These are phyloP conservation scores for Leptographium radiaticola DNA, from an alignment of 2,329 filamentous ascomycete species.

Conservation along the genomic window DNA sequence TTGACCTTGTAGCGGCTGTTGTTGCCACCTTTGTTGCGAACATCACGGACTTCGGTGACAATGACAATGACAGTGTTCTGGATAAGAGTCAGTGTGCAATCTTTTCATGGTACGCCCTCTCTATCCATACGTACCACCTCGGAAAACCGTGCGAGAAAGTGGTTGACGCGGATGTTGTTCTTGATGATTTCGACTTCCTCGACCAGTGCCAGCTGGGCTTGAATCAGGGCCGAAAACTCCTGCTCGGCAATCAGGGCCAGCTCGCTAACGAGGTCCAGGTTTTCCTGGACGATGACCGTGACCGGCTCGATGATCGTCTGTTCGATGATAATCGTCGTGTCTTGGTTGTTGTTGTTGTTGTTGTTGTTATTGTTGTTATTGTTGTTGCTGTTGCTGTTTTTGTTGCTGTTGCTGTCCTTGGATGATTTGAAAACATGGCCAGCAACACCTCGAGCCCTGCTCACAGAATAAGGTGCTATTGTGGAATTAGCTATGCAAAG, in stretches of 20 bases:
- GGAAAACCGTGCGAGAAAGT: constrained; percentile 22
- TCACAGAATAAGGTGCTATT: constrained; percentile 8
- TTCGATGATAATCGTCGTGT: constrained; percentile 15
- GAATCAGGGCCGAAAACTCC: constrained; percentile 23
- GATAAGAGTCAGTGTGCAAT: constrained; percentile 1
- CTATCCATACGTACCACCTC: constrained; percentile 20
- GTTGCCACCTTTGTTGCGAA: constrained; percentile 15
- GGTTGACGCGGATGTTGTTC: constrained; percentile 28
- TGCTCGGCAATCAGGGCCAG: constrained; percentile 22
- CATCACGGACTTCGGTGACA: constrained; percentile 23
- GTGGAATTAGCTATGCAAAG: constrained; percentile 4
- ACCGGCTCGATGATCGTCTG: constrained; percentile 17
- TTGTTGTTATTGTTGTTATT: constrained; percentile 12
- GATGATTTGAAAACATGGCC: constrained; percentile 6
- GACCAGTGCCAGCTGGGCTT: constrained; percentile 22
- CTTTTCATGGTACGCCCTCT: background rate
- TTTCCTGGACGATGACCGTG: constrained; percentile 22
- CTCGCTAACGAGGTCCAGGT: constrained; percentile 21
- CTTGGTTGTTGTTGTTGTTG: constrained; percentile 11
- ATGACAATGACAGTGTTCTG: constrained; percentile 26
- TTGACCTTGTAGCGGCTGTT: constrained; percentile 26
- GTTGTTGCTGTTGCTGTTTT: constrained; percentile 9
- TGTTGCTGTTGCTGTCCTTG: constrained; percentile 6
- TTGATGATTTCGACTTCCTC: constrained; percentile 26
- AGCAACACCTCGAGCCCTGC: background rate